These are phyloP conservation scores for Tetrapisispora fleetii DNA, from an alignment of 805 yeast species.

Conservation along the genomic window DNA sequence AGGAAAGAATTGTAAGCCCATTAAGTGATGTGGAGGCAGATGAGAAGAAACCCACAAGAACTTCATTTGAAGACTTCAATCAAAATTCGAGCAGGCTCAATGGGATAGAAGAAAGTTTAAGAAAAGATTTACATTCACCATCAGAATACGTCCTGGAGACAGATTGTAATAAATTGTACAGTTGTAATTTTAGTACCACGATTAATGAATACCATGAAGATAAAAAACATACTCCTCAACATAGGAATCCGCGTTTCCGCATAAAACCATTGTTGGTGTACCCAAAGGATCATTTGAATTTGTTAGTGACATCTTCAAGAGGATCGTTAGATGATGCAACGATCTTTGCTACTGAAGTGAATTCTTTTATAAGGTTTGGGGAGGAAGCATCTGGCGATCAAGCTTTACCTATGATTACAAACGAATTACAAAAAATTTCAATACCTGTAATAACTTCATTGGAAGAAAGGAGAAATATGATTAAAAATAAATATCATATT, in stretches of 20 bases:
- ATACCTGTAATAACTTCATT: constrained; percentile 22
- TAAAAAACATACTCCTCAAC: background rate
- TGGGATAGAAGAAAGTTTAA: constrained; percentile 2
- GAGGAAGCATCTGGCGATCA: constrained; percentile 3
- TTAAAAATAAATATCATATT: constrained; percentile 7
- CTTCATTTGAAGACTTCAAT: background rate
- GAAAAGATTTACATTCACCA: background rate
- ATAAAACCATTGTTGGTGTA: constrained; percentile 13
- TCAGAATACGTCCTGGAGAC: constrained; percentile 1
- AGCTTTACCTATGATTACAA: constrained; percentile 15
- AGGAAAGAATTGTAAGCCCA: constrained; percentile 1
- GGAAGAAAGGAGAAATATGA: constrained; percentile 15
- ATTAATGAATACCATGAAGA: background rate
- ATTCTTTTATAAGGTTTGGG: constrained; percentile 7
- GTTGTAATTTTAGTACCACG: background rate
- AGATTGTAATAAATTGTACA: background rate
- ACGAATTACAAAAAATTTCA: constrained; percentile 21
- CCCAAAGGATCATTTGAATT: constrained; percentile 11
- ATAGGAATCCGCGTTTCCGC: constrained; percentile 5
- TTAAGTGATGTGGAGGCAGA: constrained; percentile 4
- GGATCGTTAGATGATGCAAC: constrained; percentile 27
- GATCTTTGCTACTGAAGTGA: constrained; percentile 28
- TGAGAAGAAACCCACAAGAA: background rate
- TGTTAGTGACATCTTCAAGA: constrained; percentile 23
- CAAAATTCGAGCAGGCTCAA: constrained; percentile 1